Evolutionary conservation across 352 stramenopile genomes (phyloP).

Genomic region (Pelagophyceae sp.): DNA sequence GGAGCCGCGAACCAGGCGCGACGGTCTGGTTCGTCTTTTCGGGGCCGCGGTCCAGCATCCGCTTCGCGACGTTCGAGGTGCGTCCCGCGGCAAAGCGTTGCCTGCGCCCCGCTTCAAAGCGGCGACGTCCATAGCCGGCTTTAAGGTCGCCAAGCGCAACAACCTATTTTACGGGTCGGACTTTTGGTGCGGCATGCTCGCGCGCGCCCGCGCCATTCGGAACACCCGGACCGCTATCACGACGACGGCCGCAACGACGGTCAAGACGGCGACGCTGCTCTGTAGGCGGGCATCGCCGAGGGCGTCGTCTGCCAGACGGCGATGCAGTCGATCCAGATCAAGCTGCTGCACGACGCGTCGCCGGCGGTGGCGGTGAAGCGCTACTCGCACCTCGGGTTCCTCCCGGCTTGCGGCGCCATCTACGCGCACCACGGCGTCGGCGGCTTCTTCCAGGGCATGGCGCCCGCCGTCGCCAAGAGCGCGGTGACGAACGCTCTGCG

Average conservation of each 20-base stretch:
- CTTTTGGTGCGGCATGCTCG: slow-evolving; percentile 2
- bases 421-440: neutral
- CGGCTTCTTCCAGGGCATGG: neutral
- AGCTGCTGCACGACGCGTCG: slow-evolving; percentile 13
- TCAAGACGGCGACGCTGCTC: too few species aligned
- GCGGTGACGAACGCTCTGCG: slow-evolving; percentile 6
- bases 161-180: neutral
- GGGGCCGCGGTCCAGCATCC: neutral
- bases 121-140: too few species aligned
- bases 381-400: neutral
- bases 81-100: too few species aligned
- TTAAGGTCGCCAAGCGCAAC: neutral
- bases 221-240: too few species aligned
- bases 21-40: slow-evolving; percentile 15
- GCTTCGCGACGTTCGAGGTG: slow-evolving; percentile 11
- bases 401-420: neutral
- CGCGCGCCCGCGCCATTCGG: too few species aligned
- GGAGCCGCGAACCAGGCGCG: neutral
- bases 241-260: too few species aligned
- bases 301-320: neutral
- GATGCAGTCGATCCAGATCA: slow-evolving; percentile 15
- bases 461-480: slow-evolving; percentile 2
- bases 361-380: slow-evolving; percentile 6
- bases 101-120: too few species aligned
- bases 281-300: neutral